phyloP scores from a whole-genome alignment of 495 filamentous ascomycete species.

The Hypoxylon fragiforme region DNA sequence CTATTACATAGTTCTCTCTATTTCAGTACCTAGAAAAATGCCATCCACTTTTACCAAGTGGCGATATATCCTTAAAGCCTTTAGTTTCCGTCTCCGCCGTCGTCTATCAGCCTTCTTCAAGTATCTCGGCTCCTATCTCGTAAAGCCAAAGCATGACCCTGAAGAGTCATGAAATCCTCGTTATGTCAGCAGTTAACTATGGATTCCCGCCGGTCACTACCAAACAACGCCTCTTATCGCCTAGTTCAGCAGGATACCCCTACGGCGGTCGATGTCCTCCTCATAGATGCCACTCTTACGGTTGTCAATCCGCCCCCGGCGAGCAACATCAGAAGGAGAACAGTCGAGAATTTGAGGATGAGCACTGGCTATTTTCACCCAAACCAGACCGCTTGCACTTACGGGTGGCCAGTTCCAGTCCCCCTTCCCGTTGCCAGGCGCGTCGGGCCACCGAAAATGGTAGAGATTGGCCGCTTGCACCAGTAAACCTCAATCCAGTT shows the following conservation, averaged over 20 bases:
- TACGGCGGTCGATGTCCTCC: conserved; percentile 8
- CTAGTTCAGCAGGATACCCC: conserved; percentile 21
- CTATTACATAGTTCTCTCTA: background rate
- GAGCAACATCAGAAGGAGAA: conserved; percentile 34
- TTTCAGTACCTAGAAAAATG: conserved; percentile 19
- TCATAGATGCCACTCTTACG: conserved; percentile 26
- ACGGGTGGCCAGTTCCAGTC: conserved; percentile 10
- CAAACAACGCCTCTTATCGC: conserved; percentile 14
- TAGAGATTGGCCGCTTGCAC: conserved; percentile 20
- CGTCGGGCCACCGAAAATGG: conserved; percentile 16
- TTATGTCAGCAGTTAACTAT: conserved; percentile 20
- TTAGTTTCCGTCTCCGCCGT: conserved; percentile 17
- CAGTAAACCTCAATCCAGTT: conserved; percentile 28
- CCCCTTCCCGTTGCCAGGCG: conserved; percentile 10
- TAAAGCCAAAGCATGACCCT: conserved; percentile 5
- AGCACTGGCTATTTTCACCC: conserved; percentile 19
- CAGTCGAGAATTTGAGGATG: conserved; percentile 33
- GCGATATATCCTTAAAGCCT: conserved; percentile 25
- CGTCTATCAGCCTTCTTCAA: conserved; percentile 20
- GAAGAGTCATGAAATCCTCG: conserved; percentile 19
- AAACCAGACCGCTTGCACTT: conserved; percentile 3
- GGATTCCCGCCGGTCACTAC: conserved; percentile 3
- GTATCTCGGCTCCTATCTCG: conserved; percentile 15
- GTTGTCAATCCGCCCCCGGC: conserved; percentile 28
- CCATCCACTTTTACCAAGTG: conserved; percentile 17